Percentiles rank a stretch among this genome's conserved stretches.
Conservation (phyloP, 73 alveolate genomes). For the Urostyla sp. region DNA sequence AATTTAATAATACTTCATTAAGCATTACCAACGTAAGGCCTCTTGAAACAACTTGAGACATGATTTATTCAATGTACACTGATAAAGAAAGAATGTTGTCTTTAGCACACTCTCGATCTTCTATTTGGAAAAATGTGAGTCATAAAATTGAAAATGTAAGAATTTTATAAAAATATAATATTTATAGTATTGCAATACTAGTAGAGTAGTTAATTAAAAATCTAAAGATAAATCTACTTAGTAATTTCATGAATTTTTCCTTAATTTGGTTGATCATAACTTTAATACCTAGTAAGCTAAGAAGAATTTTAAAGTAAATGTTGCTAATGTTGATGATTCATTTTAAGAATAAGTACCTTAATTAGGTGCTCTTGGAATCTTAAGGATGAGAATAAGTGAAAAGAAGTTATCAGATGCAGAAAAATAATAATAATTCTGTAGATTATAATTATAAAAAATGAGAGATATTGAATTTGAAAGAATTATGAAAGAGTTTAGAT, state of each 20-base stretch:
- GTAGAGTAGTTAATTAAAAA: conserved; percentile 12
- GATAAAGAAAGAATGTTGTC: conserved; percentile 17
- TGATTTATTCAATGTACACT: conserved; percentile 6
- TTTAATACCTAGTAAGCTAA: too few relatives aligned
- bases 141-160: conserved; percentile 1
- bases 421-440: not conserved
- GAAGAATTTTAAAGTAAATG: too few relatives aligned
- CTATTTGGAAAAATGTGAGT: not conserved
- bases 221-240: not conserved
- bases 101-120: not conserved
- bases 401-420: conserved; percentile 36
- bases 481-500: conserved; percentile 20
- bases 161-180: too few relatives aligned
- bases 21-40: not conserved
- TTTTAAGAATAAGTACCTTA: too few relatives aligned
- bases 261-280: not conserved
- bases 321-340: too few relatives aligned
- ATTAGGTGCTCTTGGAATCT: conserved; percentile 33
- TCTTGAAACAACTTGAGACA: conserved; percentile 17
- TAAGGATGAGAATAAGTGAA: conserved; percentile 26
- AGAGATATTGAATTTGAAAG: conserved; percentile 12
- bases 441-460: not conserved
- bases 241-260: not conserved
- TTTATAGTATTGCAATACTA: conserved; percentile 34
- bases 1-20: not conserved